Base-by-base conservation (phyloP, 2,329 filamentous ascomycete species). In the Didymella lethalis region DNA sequence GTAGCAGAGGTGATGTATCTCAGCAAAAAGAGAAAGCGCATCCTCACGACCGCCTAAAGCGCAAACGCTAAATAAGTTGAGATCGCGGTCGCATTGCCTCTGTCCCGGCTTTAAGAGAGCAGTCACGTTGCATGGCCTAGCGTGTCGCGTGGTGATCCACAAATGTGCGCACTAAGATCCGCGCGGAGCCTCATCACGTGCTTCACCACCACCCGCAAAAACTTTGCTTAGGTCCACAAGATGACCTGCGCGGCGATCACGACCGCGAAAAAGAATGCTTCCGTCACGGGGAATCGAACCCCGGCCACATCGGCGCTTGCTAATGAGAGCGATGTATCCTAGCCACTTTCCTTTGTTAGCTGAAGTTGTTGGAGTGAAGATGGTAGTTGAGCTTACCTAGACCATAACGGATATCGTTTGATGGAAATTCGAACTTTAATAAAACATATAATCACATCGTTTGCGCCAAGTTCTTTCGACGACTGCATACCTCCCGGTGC, bases 271-370 rank as follows among this genome's bases (percentile, higher is more conserved):
- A 43, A 43, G 4, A 12, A 43, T 14, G 10, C 1, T 41, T 54
- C 52, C 52, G 52, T 48, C 50, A 55, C 41, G 49, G 41, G 44
- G 45, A 45, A 56, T 55, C 41, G 44, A 54, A 54, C 40, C 51
- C 52, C 40, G 47, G 31, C 40, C 43, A 31, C 34, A 32, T 47
- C 51, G 32, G 43, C 50, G 16, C 50, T 54, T 31, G 32, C 18
- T 2, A 6, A 29, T 54, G 52, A 54, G 52, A 54, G 52, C 52
- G 52, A 48, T 36, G 23, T 26, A 54, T 54, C 52, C 52, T 48
- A 54, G 52, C 52, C 52, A 54, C 51, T 53, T 44, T 44, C 31
- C 6, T 18, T 4, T 38, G n/a, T 38, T 38, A 20, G 36, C 20
- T 38, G 36, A 7, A 8, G 36, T 38, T 38, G 36, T 34, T 34